Evolutionary conservation across 257 asterid species (phyloP).

Genomic region (Lycium barbarum): DNA sequence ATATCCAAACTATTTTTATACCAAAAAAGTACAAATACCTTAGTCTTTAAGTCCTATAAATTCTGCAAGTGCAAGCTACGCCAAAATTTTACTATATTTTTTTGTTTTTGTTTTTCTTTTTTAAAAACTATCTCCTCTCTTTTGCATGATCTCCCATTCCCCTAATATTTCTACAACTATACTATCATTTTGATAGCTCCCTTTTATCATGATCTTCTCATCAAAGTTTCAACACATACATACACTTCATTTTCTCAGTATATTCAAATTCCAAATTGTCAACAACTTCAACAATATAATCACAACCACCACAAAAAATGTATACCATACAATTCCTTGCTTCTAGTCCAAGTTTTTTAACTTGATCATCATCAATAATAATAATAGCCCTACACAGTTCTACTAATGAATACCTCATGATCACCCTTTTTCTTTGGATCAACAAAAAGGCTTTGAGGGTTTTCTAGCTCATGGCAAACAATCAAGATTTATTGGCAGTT

Average conservation of each 20-base stretch:
- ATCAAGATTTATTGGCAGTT: slow-evolving; percentile 26
- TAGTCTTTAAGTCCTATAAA: background rate
- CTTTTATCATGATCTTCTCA: slow-evolving; percentile 40
- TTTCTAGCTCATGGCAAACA: slow-evolving; percentile 47
- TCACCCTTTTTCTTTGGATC: background rate
- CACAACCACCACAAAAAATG: slow-evolving; percentile 31
- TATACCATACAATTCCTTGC: slow-evolving; percentile 37
- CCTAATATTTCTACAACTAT: background rate
- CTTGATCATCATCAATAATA: background rate
- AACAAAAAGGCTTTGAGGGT: slow-evolving; percentile 23
- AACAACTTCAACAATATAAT: slow-evolving; percentile 35
- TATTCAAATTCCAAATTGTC: slow-evolving; percentile 28
- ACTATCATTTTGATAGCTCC: slow-evolving; percentile 54
- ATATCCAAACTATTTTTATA: background rate
- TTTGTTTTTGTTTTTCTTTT: too few relatives aligned
- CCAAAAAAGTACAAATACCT: background rate
- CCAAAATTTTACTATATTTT: slow-evolving; percentile 26
- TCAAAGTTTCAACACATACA: background rate
- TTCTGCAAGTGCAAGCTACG: slow-evolving; percentile 71
- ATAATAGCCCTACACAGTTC: background rate
- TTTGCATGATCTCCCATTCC: slow-evolving; percentile 44
- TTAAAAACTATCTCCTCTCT: too few relatives aligned
- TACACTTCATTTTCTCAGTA: background rate
- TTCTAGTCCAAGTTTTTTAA: slow-evolving; percentile 46
- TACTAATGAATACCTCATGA: slow-evolving; percentile 24